These are phyloP conservation scores for Fusarium buxicola DNA, from an alignment of 2,329 filamentous ascomycete genomes.

Conservation along the genomic window DNA sequence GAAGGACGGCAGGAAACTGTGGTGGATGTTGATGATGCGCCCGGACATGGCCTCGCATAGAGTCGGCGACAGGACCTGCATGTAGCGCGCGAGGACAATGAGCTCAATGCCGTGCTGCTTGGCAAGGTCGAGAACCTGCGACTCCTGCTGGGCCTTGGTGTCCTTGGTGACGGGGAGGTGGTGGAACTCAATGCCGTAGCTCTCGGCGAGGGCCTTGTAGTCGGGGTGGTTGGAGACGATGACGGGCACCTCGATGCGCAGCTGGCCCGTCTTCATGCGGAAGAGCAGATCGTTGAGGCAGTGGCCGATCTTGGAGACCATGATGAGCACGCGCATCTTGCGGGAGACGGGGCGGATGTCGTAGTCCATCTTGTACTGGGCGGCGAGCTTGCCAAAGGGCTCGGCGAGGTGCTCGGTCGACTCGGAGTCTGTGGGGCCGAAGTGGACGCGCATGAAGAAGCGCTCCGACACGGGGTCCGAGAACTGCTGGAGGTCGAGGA, in stretches of 20 bases:
- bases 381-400: conserved; percentile 71
- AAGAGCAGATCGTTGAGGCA: conserved; percentile 87
- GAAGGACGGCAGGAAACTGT: conserved; percentile 87
- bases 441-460: conserved; percentile 92
- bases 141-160: conserved; percentile 81
- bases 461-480: conserved; percentile 78
- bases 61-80: conserved; percentile 83
- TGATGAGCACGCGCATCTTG: conserved; percentile 83
- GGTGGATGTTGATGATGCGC: conserved; percentile 92
- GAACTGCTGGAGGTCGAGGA: conserved; percentile 87
- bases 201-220: conserved; percentile 73
- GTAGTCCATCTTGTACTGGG: conserved; percentile 76
- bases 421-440: conserved; percentile 67
- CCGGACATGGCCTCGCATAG: conserved; percentile 84
- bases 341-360: conserved; percentile 74
- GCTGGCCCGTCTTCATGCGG: conserved; percentile 78
- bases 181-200: conserved; percentile 82
- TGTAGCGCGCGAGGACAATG: conserved; percentile 85
- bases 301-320: conserved; percentile 91
- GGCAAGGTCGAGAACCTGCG: conserved; percentile 76
- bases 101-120: conserved; percentile 77
- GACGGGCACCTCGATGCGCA: conserved; percentile 79
- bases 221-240: conserved; percentile 88
- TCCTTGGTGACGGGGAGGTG: conserved; percentile 84
- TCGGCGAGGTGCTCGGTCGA: conserved; percentile 63